Base-by-base conservation (phyloP, 1,284 basidiomycete genomes). In the Irpex sp. region DNA sequence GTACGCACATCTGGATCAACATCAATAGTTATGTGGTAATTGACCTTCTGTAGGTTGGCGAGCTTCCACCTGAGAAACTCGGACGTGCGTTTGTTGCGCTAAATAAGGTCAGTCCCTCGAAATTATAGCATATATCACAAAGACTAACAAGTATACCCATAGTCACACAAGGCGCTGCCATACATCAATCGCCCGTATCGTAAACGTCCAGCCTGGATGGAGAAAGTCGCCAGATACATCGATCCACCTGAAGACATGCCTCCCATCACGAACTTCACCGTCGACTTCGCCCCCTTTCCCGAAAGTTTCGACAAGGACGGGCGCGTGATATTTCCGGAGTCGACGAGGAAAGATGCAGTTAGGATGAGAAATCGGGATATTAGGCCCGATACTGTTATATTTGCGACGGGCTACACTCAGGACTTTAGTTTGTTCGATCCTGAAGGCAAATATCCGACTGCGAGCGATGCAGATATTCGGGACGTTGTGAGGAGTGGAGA, bases 261-360 rank as follows among this genome's bases (percentile, higher is more conserved):
- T 55, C 80, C 78, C 8, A 68, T 72, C 2, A 81, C 80, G 0
- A 73, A 83, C 56, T 82, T 82, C 51, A 73, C 76, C 6, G 80
- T 87, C 55, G 81, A 87, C 58, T 75, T 87, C 23, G 84, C 85
- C 6, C 84, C 86, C 0, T 86, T 84, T 70, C 86, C 86, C 0
- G 71, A 71, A 6, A 70, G 75, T 18, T 81, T 88, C 61, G 73
- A 77, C 21, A 66, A 72, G 0, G 68, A 73, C 56, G 86, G 85
- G 0, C 71, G 69, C 7, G 83, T 80, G 2, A 70, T 84, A 6
- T 87, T 87, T 65, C 76, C 79, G 39, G 45, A 70, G 59, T 14
- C 33, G 52, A 72, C 77, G 57, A 71, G 76, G 42, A 77, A 81
- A 67, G 83, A 81, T 67, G 77, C 77, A 18, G 64, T 76, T 12